Conservation (phyloP, 495 filamentous ascomycete genomes). For the Annulohypoxylon nitens region DNA sequence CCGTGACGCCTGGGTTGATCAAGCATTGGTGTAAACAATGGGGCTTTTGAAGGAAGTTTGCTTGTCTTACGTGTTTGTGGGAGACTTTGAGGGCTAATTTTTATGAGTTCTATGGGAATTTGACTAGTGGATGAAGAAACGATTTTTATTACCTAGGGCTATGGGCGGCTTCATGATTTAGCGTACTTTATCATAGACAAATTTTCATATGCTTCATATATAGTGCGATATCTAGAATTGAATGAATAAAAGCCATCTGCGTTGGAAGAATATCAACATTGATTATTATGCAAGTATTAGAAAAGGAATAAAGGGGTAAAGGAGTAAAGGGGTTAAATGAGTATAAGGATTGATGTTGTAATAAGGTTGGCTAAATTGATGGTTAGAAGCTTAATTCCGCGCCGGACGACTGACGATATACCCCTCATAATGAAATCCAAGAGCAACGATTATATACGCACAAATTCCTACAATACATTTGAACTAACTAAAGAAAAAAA, state of each 20-base stretch:
- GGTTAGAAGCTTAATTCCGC: neutral
- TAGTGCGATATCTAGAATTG: too few relatives aligned
- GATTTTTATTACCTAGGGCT: neutral
- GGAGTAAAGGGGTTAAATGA: neutral
- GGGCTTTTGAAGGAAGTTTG: conserved; percentile 47
- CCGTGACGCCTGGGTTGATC: conserved; percentile 61
- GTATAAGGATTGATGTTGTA: neutral
- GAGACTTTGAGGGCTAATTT: neutral
- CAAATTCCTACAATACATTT: too few relatives aligned
- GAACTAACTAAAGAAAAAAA: too few relatives aligned
- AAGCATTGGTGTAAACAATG: conserved; percentile 65
- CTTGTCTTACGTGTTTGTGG: neutral
- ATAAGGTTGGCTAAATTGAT: neutral
- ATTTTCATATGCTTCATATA: neutral
- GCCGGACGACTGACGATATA: neutral
- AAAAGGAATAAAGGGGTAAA: neutral
- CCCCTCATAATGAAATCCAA: neutral
- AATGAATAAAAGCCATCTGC: too few relatives aligned
- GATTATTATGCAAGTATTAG: neutral
- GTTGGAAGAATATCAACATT: neutral
- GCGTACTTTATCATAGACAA: conserved; percentile 4
- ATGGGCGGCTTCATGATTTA: neutral
- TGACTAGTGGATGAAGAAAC: neutral
- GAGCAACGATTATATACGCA: too few relatives aligned
- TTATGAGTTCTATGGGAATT: neutral